Evolutionary conservation across 495 filamentous ascomycete genomes (phyloP), one percentile per base, ranked within the genome.

Genomic region (Apodospora peruviana): DNA sequence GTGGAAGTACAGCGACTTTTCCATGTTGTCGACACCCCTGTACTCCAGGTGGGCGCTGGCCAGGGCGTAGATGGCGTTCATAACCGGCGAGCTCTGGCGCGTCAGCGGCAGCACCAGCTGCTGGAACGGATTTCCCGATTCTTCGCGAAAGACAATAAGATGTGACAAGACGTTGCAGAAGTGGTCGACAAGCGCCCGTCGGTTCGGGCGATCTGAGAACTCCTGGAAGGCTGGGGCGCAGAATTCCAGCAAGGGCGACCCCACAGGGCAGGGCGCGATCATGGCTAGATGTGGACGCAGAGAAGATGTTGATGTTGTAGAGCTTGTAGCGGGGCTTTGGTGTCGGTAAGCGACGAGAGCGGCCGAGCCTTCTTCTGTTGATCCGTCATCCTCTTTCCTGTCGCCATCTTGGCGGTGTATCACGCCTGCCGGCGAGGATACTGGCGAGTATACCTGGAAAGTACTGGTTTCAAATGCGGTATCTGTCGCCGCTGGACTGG

Each of bases 101-200:
- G 77, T 78, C 47, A 84, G 64, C 16, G 80, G 80, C 8, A 84
- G 62, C 8, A 84, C 74, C 40, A 82, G 58, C 54, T 82, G 80
- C 45, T 80, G 74, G 55, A 84, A 83, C 0, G 80, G 79, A 45
- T 84, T 84, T 36, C 78, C 80, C 1, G 73, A 72, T 48, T 82
- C 79, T 48, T 84, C 80, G 35, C 79, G 75, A 47, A 84, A 80
- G 5, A 83, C 80, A 25, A 84, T 81, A 25, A 81, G 65, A 59
- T 82, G 80, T 8, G 78, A 81, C 34, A 83, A 52, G 20, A 82
- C 76, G 50, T 80, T 80, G 66, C 79, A 80, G 55, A 83, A 83
- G 60, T 84, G 79, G 55, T 82, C 77, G 20, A 84, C 66, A 22
- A 83, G 61, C 18, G 69, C 75, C 34, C 80, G 67, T 24, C 77